These are phyloP conservation scores for Prunus fruticosa DNA, from an alignment of 306 rosid genomes.

Conservation along the genomic window DNA sequence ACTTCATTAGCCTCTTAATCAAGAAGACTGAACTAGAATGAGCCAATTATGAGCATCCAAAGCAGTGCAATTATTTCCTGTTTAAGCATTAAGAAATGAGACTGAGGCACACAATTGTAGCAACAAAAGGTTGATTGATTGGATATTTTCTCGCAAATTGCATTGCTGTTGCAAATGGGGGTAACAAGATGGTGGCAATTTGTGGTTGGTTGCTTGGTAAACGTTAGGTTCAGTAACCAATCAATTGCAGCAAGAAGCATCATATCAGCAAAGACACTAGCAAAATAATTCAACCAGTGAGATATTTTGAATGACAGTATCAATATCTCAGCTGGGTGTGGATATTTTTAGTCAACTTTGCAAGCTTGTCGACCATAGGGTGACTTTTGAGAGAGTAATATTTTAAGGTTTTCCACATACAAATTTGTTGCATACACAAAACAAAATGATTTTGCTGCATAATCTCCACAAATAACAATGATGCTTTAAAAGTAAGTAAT, in stretches of 20 bases:
- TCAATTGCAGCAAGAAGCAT: background rate
- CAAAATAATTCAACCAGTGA: background rate
- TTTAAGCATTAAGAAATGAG: background rate
- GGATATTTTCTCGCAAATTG: background rate
- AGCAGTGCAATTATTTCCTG: too few relatives aligned
- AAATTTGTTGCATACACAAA: background rate
- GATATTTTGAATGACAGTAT: background rate
- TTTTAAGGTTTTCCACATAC: background rate
- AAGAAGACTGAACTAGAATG: too few relatives aligned
- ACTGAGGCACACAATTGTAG: too few relatives aligned
- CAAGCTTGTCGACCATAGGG: too few relatives aligned
- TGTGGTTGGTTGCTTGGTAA: background rate
- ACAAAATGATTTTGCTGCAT: too few relatives aligned
- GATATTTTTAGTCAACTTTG: conserved; percentile 7
- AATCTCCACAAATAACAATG: background rate
- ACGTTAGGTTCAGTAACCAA: background rate
- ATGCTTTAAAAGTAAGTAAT: background rate
- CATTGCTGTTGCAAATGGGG: background rate
- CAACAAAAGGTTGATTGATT: too few relatives aligned
- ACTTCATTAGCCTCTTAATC: background rate
- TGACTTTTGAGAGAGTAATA: background rate
- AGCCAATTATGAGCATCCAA: background rate
- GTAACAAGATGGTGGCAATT: background rate
- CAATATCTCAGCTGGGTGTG: background rate
- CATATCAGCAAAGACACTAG: background rate